phyloP scores from a whole-genome alignment of 1,139 yeast genomes.

The Yamadazyma kanchanaburiensis region DNA sequence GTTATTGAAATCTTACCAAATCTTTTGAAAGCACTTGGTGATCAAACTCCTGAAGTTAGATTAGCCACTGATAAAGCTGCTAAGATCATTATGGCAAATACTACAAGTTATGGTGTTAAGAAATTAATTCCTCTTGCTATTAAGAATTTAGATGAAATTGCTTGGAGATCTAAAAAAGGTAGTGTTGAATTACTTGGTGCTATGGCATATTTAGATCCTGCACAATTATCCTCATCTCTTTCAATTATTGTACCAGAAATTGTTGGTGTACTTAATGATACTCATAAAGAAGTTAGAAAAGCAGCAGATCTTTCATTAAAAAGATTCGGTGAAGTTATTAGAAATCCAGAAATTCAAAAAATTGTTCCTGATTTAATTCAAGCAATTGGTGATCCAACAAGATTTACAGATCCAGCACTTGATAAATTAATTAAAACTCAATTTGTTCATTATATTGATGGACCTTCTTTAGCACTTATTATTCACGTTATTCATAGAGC shows the following conservation, averaged over 20 bases:
- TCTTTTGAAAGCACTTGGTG: conserved; percentile 80
- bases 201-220: conserved; percentile 96
- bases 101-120: conserved; percentile 91
- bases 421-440: conserved; percentile 86
- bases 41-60: conserved; percentile 78
- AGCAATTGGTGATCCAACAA: conserved; percentile 96
- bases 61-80: conserved; percentile 88
- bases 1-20: conserved; percentile 85
- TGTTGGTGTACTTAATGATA: conserved; percentile 90
- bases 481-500: conserved; percentile 95
- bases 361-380: conserved; percentile 85
- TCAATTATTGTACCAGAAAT: conserved; percentile 93
- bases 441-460: conserved; percentile 96
- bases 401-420: conserved; percentile 80
- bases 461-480: conserved; percentile 93
- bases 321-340: conserved; percentile 92
- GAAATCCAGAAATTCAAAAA: conserved; percentile 93
- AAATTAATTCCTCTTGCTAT: conserved; percentile 89
- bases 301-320: conserved; percentile 90
- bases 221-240: conserved; percentile 85
- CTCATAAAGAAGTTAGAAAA: conserved; percentile 94
- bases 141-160: conserved; percentile 78
- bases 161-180: conserved; percentile 97
- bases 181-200: conserved; percentile 94
- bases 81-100: conserved; percentile 80